phyloP scores from a whole-genome alignment of 495 filamentous ascomycete species.

The Staphylotrichum longicolle region DNA sequence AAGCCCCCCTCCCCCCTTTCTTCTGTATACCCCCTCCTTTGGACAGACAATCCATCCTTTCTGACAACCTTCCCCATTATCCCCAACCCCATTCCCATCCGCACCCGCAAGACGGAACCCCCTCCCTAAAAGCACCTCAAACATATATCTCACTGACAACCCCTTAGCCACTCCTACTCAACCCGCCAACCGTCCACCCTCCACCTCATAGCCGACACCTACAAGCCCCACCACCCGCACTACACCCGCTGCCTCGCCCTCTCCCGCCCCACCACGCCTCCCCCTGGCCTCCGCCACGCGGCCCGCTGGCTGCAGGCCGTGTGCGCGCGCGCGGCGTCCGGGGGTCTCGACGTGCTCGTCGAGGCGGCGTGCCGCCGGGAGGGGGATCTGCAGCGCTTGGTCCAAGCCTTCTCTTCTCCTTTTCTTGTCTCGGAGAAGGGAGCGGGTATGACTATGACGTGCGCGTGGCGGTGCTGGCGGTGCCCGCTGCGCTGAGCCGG shows the following conservation, averaged over 20 bases:
- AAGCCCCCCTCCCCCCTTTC: too few relatives aligned
- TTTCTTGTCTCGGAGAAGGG: too few relatives aligned
- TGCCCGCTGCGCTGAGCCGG: constrained; percentile 33
- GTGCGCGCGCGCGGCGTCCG: constrained; percentile 23
- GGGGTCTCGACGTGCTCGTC: constrained; percentile 31
- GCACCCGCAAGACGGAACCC: too few relatives aligned
- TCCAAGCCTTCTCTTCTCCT: too few relatives aligned
- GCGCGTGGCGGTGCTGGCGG: constrained; percentile 36
- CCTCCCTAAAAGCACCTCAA: too few relatives aligned
- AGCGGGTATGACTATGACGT: constrained; percentile 8
- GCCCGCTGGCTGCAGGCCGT: constrained; percentile 38
- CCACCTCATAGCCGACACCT: constrained; percentile 46
- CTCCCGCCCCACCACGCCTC: constrained; percentile 30
- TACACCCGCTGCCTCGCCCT: constrained; percentile 25
- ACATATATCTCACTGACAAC: constrained; percentile 14
- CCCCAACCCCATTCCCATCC: too few relatives aligned
- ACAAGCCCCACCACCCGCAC: constrained; percentile 45
- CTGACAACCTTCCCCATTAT: too few relatives aligned
- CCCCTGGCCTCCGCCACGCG: constrained; percentile 30
- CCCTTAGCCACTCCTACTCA: constrained; percentile 25
- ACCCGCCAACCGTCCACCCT: background rate
- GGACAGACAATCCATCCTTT: too few relatives aligned
- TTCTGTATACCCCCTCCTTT: too few relatives aligned
- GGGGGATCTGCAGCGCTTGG: constrained; percentile 33
- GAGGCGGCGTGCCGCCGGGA: constrained; percentile 39